phyloP scores from a whole-genome alignment of 768 basidiomycete species.

The Hypholoma fasciculare region DNA sequence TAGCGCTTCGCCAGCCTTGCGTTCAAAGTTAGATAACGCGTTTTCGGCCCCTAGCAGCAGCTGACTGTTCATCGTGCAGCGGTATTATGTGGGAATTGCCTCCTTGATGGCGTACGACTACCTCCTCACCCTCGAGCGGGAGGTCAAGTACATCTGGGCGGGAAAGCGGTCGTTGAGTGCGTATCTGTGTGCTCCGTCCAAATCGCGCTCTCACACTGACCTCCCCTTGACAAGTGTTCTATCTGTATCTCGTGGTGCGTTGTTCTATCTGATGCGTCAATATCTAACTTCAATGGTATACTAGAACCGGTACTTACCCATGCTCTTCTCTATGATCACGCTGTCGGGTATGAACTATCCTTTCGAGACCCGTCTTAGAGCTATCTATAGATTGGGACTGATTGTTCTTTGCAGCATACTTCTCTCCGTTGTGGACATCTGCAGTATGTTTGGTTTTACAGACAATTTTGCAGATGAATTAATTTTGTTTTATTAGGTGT shows the following conservation, averaged over 20 bases:
- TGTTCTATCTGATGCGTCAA: not conserved
- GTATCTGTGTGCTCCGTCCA: not conserved
- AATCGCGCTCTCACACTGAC: not conserved
- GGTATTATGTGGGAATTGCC: conserved; percentile 21
- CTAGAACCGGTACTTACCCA: conserved; percentile 25
- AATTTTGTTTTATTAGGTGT: conserved; percentile 1
- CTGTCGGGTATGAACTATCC: conserved; percentile 19
- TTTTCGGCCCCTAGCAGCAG: too few species aligned
- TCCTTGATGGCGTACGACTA: conserved; percentile 24
- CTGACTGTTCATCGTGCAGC: conserved; percentile 4
- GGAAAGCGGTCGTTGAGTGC: conserved; percentile 16
- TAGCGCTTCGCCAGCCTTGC: not conserved
- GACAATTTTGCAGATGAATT: not conserved
- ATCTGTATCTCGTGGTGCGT: conserved; percentile 14
- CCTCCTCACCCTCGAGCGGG: conserved; percentile 19
- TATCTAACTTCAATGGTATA: too few species aligned
- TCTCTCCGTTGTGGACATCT: conserved; percentile 22
- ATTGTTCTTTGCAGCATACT: conserved; percentile 17
- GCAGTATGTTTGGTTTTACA: conserved; percentile 13
- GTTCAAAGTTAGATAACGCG: conserved; percentile 7
- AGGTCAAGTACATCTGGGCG: conserved; percentile 23
- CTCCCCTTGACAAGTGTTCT: conserved; percentile 11
- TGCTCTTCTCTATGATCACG: conserved; percentile 26
- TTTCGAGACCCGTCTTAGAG: not conserved
- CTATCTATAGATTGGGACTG: not conserved